Conservation (phyloP, 331 rosid genomes). For the Malus hybrid region DNA sequence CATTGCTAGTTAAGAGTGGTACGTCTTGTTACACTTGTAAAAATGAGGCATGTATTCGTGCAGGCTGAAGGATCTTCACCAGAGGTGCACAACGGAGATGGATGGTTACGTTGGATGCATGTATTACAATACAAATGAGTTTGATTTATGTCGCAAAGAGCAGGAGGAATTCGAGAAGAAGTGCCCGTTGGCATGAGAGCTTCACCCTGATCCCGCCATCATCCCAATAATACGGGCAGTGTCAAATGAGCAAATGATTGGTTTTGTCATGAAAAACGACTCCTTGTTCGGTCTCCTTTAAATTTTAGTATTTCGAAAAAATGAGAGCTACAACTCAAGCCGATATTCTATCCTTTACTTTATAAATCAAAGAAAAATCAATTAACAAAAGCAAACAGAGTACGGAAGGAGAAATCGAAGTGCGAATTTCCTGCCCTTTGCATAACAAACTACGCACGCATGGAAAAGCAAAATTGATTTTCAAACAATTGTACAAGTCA, state of each 20-base stretch:
- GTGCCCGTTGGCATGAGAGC: conserved; percentile 71
- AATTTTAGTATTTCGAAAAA: no score
- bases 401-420: neutral
- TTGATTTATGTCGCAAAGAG: conserved; percentile 94
- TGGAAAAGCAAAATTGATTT: neutral
- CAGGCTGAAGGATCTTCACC: conserved; percentile 93
- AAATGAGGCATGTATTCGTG: neutral
- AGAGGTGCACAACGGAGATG: conserved; percentile 91
- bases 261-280: neutral
- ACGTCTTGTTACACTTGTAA: neutral
- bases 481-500: neutral
- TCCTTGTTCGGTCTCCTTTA: neutral
- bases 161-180: conserved; percentile 72
- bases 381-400: no score
- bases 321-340: no score
- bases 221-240: conserved; percentile 37
- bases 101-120: conserved; percentile 42
- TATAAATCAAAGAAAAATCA: no score
- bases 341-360: no score
- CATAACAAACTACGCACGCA: no score
- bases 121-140: conserved; percentile 54
- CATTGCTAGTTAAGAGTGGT: neutral
- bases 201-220: neutral
- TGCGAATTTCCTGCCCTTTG: no score
- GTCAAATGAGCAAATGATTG: conserved; percentile 30